Evolutionary conservation across 805 yeast species (phyloP).

Genomic region (Schwanniomyces occidentalis): DNA sequence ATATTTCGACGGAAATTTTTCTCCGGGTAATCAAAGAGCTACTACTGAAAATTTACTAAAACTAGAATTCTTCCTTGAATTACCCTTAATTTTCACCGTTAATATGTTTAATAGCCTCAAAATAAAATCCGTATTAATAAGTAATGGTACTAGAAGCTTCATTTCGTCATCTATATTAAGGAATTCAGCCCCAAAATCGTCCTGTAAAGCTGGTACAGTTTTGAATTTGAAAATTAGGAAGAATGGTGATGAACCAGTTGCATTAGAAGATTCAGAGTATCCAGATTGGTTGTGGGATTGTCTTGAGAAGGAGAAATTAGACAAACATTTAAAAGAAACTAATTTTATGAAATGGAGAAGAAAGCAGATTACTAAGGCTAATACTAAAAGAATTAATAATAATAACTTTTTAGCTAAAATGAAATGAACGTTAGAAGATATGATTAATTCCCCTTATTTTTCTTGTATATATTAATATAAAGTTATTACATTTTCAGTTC

Average conservation of each 20-base stretch:
- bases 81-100: no score
- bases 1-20: slow-evolving; percentile 1
- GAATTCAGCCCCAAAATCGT: slow-evolving; percentile 14
- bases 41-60: neutral
- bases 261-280: slow-evolving; percentile 82
- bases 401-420: slow-evolving; percentile 73
- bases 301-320: slow-evolving; percentile 65
- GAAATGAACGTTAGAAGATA: slow-evolving; percentile 19
- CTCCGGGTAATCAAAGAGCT: slow-evolving; percentile 4
- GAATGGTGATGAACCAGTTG: slow-evolving; percentile 83
- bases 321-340: slow-evolving; percentile 53
- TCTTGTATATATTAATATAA: slow-evolving; percentile 2
- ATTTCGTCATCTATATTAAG: slow-evolving; percentile 1
- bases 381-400: slow-evolving; percentile 69
- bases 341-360: slow-evolving; percentile 67
- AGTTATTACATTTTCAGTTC: neutral
- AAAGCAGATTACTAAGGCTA: slow-evolving; percentile 65
- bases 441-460: no score
- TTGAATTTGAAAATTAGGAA: slow-evolving; percentile 73
- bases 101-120: slow-evolving; percentile 1
- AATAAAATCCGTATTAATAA: neutral
- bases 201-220: slow-evolving; percentile 69
- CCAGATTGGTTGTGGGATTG: slow-evolving; percentile 95
- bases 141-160: slow-evolving; percentile 1
- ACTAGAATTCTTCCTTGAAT: neutral